Percentiles rank a stretch among this genome's conserved stretches.
Evolutionary conservation across 306 rosid genomes (phyloP).

Genomic region (Cicer bijugum): DNA sequence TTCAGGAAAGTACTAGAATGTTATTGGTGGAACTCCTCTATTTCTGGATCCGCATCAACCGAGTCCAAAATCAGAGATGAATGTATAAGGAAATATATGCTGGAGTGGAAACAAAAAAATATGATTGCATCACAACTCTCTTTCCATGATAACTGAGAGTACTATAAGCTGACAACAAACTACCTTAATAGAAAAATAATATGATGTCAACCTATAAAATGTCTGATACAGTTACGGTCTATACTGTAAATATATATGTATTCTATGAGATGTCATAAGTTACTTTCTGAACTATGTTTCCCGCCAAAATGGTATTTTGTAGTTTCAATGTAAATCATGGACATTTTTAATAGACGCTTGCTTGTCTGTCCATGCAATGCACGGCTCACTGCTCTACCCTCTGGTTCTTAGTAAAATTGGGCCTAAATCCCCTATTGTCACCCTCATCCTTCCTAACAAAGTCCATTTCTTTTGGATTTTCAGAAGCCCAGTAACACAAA

Average conservation of each 20-base stretch:
- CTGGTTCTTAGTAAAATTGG: neutral
- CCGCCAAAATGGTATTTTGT: neutral
- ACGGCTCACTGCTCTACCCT: neutral
- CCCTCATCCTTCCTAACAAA: too few relatives aligned
- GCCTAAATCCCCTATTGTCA: too few relatives aligned
- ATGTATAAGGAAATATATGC: neutral
- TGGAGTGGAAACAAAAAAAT: constrained; percentile 7
- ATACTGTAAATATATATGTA: too few relatives aligned
- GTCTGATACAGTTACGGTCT: neutral
- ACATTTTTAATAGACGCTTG: neutral
- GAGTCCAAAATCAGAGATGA: neutral
- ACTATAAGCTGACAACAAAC: neutral
- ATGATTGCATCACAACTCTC: neutral
- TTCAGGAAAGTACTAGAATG: neutral
- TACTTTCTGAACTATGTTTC: neutral
- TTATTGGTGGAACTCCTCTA: constrained; percentile 7
- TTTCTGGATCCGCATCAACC: neutral
- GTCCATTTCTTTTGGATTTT: too few relatives aligned
- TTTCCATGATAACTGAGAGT: neutral
- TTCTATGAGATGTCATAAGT: neutral
- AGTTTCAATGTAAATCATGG: neutral
- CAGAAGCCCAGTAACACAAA: too few relatives aligned
- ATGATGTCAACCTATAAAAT: neutral
- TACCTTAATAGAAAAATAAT: too few relatives aligned
- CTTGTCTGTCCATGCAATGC: neutral